A percentile compares a stretch with the other conserved stretches of the same genome.
Conservation (phyloP, 495 filamentous ascomycete species). For the Halenospora varia region DNA sequence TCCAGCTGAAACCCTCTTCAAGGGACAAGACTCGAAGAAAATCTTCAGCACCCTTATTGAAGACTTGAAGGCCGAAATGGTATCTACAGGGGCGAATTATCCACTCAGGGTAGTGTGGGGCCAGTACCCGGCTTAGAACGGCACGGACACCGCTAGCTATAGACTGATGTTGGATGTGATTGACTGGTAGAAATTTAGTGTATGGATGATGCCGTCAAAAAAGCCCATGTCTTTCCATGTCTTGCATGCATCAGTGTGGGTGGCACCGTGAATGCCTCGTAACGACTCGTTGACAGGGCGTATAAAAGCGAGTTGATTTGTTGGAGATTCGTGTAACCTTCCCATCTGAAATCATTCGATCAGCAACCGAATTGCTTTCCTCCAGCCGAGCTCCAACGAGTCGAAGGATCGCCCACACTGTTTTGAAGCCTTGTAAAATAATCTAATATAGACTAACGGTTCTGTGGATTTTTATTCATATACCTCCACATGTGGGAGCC, state of each 20-base stretch:
- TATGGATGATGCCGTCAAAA: not conserved
- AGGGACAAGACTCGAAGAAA: not conserved
- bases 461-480: not conserved
- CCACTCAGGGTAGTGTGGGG: not conserved
- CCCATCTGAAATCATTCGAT: not conserved
- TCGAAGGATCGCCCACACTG: not conserved
- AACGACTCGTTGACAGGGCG: too few relatives aligned
- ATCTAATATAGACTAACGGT: not conserved
- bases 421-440: not conserved
- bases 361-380: not conserved
- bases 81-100: not conserved
- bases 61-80: not conserved
- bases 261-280: not conserved
- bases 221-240: not conserved
- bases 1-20: not conserved
- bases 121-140: not conserved
- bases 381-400: not conserved
- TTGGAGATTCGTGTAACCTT: not conserved
- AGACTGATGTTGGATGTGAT: not conserved
- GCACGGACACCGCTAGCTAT: not conserved
- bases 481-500: not conserved
- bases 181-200: not conserved
- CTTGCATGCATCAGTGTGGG: not conserved
- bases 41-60: not conserved
- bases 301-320: not conserved